Conservation (phyloP, 2,329 filamentous ascomycete genomes). For the Cercospora sp. region DNA sequence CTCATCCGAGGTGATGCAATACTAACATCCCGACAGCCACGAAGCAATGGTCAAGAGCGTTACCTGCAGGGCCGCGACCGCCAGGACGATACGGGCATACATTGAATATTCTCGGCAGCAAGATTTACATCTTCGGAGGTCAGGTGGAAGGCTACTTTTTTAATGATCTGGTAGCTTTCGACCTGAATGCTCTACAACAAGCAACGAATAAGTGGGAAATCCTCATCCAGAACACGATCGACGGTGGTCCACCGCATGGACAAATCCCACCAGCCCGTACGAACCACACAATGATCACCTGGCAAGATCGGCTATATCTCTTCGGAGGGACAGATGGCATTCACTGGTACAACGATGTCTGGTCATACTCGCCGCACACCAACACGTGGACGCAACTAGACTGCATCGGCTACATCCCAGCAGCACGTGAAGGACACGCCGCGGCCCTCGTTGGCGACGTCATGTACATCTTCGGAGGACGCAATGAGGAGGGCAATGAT, state of each 20-base stretch:
- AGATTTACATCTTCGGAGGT: slow-evolving; percentile 95
- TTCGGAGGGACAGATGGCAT: slow-evolving; percentile 96
- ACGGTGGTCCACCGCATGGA: slow-evolving; percentile 59
- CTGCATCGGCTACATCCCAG: slow-evolving; percentile 96
- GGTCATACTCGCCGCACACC: slow-evolving; percentile 82
- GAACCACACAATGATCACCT: slow-evolving; percentile 90
- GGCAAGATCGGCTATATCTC: slow-evolving; percentile 91
- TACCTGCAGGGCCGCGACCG: slow-evolving; percentile 81
- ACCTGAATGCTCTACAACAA: slow-evolving; percentile 90
- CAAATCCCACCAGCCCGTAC: slow-evolving; percentile 84
- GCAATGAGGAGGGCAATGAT: slow-evolving; percentile 89
- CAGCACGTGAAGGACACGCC: slow-evolving; percentile 89
- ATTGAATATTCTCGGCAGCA: slow-evolving; percentile 92
- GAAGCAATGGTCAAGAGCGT: slow-evolving; percentile 93
- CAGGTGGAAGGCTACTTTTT: slow-evolving; percentile 98
- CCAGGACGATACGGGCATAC: slow-evolving; percentile 94
- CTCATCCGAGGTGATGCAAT: not conserved
- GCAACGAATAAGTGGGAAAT: slow-evolving; percentile 93
- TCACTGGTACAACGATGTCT: slow-evolving; percentile 98
- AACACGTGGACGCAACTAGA: slow-evolving; percentile 88
- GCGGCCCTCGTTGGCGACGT: slow-evolving; percentile 92
- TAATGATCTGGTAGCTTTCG: slow-evolving; percentile 94
- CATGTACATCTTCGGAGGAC: slow-evolving; percentile 98
- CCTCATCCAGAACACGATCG: slow-evolving; percentile 73
- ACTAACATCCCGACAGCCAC: slow-evolving; percentile 64